phyloP scores from a whole-genome alignment of 495 filamentous ascomycete species.

The Melanomma pulvis-pyrius region DNA sequence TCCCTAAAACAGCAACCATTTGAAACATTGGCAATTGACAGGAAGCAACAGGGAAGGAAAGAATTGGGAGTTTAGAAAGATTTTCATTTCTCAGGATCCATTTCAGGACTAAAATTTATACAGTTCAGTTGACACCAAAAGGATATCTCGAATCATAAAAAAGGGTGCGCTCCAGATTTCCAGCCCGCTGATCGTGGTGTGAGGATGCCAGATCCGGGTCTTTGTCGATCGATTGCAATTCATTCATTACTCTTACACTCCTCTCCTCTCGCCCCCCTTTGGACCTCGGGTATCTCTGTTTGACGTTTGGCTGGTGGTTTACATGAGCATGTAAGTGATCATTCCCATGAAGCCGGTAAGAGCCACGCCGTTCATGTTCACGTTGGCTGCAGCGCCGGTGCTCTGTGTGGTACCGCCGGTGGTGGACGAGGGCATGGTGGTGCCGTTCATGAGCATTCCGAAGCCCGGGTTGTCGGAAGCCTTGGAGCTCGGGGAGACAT shows the following conservation, averaged over 20 bases:
- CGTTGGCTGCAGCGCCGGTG: slow-evolving; percentile 19
- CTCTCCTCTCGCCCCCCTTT: background rate
- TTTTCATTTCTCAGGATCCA: background rate
- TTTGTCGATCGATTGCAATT: slow-evolving; percentile 1
- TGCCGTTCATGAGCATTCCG: slow-evolving; percentile 19
- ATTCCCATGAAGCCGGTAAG: slow-evolving; percentile 24
- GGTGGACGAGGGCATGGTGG: background rate
- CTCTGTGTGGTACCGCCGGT: background rate
- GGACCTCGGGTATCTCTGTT: background rate
- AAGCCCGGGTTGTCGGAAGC: slow-evolving; percentile 1
- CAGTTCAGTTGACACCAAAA: slow-evolving; percentile 14
- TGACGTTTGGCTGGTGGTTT: background rate
- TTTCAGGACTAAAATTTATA: slow-evolving; percentile 17
- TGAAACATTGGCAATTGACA: background rate
- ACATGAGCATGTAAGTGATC: slow-evolving; percentile 30
- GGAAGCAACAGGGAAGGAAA: background rate
- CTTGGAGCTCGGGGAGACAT: slow-evolving; percentile 4
- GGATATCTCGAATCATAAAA: slow-evolving; percentile 8
- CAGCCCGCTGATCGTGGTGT: slow-evolving; percentile 6
- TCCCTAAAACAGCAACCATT: background rate
- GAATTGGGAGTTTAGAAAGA: background rate
- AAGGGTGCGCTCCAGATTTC: background rate
- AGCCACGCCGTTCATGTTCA: slow-evolving; percentile 12
- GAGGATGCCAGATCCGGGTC: slow-evolving; percentile 24
- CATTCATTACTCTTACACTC: background rate